Base-by-base conservation (phyloP, 1,284 basidiomycete species). In the Phlebopus sp. region DNA sequence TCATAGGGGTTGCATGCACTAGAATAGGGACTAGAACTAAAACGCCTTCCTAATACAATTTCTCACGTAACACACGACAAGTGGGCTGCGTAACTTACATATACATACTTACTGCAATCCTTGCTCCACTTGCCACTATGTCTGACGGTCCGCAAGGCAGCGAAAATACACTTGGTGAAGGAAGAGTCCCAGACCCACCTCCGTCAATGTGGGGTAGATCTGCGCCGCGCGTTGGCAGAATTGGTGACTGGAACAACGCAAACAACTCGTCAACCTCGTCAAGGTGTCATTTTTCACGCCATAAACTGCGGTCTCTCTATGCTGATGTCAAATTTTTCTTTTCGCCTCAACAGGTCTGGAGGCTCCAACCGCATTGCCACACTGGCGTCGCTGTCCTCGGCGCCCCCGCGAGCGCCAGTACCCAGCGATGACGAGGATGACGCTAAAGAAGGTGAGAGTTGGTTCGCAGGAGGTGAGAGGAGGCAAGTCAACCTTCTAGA, bases 391-490 rank as follows among this genome's bases (percentile, higher is more conserved):
- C 36, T 67, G 7, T n/a, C 38, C 1, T 39, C 57, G n/a, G 52
- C 52, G 3, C 38, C 46, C 4, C 41, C 57, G 17, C 46, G 49
- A 19, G 31, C 48, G 7, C 44, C 51, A 52, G 47, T 56, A 51
- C 30, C 51, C 37, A 56, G 31, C 29, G 55, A 75, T 42, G 75
- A 76, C 4, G 79, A 83, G 37, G 77, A 79, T 18, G 78, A 75
- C 4, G 69, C 69, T n/a, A 62, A 69, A 34, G 71, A 75, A 40
- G 73, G 73, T 3, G 78, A 86, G 55, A 84, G 74, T 56, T 90
- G 81, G 78, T 92, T 89, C 65, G 84, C 92, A 3, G 93, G 92
- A 29, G 92, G 93, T 1, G 92, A 94, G 64, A 74, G 87, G 57
- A 92, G 90, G 90, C 90, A 43, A 23, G 54, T 23, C 34, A 23